Evolutionary conservation across 176 grass and related monocot species (phyloP).

Genomic region (Tuctoria greenei): DNA sequence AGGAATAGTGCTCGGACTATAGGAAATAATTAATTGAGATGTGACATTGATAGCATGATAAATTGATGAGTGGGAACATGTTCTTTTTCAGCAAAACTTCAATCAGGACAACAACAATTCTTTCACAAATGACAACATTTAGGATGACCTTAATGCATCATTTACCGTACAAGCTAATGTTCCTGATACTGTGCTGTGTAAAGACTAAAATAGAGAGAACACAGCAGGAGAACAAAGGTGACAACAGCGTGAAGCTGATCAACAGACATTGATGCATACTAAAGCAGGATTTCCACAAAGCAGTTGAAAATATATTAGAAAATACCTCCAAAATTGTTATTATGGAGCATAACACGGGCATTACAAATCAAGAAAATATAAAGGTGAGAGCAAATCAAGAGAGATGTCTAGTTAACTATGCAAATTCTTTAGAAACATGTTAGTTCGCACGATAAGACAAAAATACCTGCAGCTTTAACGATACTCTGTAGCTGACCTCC

Average conservation of each 20-base stretch:
- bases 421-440: background rate
- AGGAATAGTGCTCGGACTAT: background rate
- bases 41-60: background rate
- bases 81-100: background rate
- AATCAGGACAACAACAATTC: background rate
- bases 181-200: background rate
- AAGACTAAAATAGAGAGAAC: background rate
- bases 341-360: background rate
- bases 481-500: conserved; percentile 83
- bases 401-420: background rate
- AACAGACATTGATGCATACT: background rate
- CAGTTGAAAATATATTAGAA: background rate
- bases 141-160: conserved; percentile 1
- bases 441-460: conserved; percentile 17
- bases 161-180: conserved; percentile 13
- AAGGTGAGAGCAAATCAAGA: background rate
- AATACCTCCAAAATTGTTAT: background rate
- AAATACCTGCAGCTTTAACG: conserved; percentile 83
- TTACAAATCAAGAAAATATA: background rate
- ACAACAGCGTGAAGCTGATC: background rate
- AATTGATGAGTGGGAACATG: background rate
- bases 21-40: background rate
- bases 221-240: background rate
- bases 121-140: background rate
- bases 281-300: background rate